phyloP scores from a whole-genome alignment of 202 grass and related monocot genomes.

The Panicum virgatum region DNA sequence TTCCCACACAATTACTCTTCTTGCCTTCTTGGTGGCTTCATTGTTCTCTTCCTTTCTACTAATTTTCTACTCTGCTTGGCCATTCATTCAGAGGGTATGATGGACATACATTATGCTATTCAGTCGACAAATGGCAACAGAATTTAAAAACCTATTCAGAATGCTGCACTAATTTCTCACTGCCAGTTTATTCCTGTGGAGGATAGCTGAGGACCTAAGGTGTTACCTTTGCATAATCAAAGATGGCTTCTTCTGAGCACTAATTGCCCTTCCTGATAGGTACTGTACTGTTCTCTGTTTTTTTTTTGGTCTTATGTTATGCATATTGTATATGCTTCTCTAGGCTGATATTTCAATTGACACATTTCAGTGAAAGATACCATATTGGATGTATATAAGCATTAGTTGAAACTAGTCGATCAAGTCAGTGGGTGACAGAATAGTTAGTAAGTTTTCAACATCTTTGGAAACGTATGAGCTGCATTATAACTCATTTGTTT shows the following conservation, averaged over 20 bases:
- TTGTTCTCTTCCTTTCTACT: not conserved
- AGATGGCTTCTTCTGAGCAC: not conserved
- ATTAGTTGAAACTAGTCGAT: slow-evolving; percentile 16
- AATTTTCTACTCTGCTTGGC: not conserved
- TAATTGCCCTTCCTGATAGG: not conserved
- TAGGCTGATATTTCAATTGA: not conserved
- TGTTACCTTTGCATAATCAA: not conserved
- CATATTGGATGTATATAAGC: not conserved
- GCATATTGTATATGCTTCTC: not conserved
- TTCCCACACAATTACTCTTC: not conserved
- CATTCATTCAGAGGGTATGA: not conserved
- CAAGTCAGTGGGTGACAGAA: not conserved
- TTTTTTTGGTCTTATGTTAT: not conserved
- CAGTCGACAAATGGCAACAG: slow-evolving; percentile 7
- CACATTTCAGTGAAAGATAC: not conserved
- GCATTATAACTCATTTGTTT: not conserved
- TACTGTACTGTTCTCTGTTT: not conserved
- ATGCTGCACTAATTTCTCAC: not conserved
- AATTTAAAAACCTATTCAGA: not conserved
- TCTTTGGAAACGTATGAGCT: not conserved
- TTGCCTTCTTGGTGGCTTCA: not conserved
- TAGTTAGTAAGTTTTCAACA: not conserved
- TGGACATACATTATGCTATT: not conserved
- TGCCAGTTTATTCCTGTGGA: not conserved
- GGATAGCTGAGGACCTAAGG: not conserved